Evolutionary conservation across 1,284 basidiomycete species (phyloP), one percentile per base, ranked within the genome.

Genomic region (Polyporus tsugae): DNA sequence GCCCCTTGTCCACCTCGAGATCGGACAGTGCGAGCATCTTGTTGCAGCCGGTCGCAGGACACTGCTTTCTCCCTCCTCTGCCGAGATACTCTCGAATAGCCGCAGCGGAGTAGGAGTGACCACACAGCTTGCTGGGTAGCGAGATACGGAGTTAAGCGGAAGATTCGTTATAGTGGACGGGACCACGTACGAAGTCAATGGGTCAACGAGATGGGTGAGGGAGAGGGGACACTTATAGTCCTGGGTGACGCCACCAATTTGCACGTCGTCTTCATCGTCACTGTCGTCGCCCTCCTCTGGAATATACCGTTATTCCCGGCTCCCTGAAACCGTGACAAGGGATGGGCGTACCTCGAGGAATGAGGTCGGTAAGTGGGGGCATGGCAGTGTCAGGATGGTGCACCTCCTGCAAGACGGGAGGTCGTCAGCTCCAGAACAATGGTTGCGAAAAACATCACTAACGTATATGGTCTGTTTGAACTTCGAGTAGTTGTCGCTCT

Each of bases 161-260:
- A 41, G 19, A 7, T 29, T 68, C 25, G 33, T 66, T 33, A 41
- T 44, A 25, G 39, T 17, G 63, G 60, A 57, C 49, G 49, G 49
- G 9, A 58, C 57, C 44, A 84, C 90, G 63, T 79, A 94, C 93
- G 91, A 92, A 10, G 91, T 94, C 65, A 91, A 79, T 6, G 95
- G 94, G 63, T 96, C 83, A 38, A 83, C 83, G 38, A 94, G 84
- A 11, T 84, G 77, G 5, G 81, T 85, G 59, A 95, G 82, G 0
- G 91, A 89, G 63, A 96, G 82, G 2, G 95, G 94, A 72, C 95
- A 96, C 64, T 88, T 91, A 83, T 89, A 94, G 72, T 89, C 90
- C 76, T 95, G 93, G 7, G 90, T 92, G 29, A 90, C 85, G 60
- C 94, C 94, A 60, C 95, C 95, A 58, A 95, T 83, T 78, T 94